Percentiles rank a stretch among this genome's conserved stretches.
Evolutionary conservation across 805 yeast genomes (phyloP).

Genomic region (Candida morakotiae): DNA sequence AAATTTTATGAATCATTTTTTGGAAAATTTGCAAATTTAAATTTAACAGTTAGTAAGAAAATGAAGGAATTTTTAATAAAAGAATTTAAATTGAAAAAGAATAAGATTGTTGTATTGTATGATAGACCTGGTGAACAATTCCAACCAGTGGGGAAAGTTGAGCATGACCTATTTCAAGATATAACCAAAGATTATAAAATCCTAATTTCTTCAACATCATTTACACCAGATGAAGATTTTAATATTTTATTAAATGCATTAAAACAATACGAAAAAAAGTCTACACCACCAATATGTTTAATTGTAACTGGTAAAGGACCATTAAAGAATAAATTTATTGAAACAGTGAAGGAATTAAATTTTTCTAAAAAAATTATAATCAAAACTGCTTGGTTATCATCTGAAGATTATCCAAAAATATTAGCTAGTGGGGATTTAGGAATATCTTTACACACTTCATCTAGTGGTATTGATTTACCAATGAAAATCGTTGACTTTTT

Average conservation of each 20-base stretch:
- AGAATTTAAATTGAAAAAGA: slow-evolving; percentile 48
- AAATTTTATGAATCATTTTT: slow-evolving; percentile 60
- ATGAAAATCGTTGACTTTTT: slow-evolving; percentile 96
- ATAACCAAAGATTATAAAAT: slow-evolving; percentile 47
- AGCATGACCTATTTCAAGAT: slow-evolving; percentile 23
- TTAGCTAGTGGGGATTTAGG: slow-evolving; percentile 81
- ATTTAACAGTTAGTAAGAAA: slow-evolving; percentile 75
- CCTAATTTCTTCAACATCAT: slow-evolving; percentile 85
- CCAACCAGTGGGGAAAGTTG: slow-evolving; percentile 37
- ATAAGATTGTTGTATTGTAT: slow-evolving; percentile 59
- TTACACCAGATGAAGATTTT: slow-evolving; percentile 94
- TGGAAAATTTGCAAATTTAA: slow-evolving; percentile 61
- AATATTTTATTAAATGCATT: slow-evolving; percentile 65
- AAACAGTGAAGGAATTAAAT: slow-evolving; percentile 38
- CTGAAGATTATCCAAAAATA: slow-evolving; percentile 75
- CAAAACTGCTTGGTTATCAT: slow-evolving; percentile 68
- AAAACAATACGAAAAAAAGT: slow-evolving; percentile 49
- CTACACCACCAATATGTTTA: slow-evolving; percentile 53
- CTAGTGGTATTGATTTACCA: slow-evolving; percentile 92
- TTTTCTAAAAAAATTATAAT: slow-evolving; percentile 47
- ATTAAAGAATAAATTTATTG: slow-evolving; percentile 49
- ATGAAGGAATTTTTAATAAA: slow-evolving; percentile 59
- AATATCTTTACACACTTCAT: slow-evolving; percentile 83
- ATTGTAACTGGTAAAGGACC: slow-evolving; percentile 99
- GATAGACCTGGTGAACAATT: slow-evolving; percentile 82